A percentile compares a stretch with the other conserved stretches of the same genome.
Conservation (phyloP, 305 asterid species). For the Fraxinus nigra region DNA sequence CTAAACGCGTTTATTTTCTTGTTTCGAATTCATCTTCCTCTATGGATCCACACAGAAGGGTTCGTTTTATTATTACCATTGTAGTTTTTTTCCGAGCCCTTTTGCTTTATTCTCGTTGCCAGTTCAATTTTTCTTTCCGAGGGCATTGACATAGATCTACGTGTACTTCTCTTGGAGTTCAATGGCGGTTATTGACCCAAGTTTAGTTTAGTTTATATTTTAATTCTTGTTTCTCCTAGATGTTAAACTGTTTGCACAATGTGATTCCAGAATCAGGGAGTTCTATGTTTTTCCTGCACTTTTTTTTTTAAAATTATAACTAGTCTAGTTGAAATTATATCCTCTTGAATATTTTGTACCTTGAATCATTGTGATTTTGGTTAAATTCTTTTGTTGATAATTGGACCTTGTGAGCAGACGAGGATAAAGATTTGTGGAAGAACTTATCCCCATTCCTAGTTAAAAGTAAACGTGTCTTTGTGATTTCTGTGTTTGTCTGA, state of each 20-base stretch:
- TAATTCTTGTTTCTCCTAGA: background rate
- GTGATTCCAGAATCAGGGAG: background rate
- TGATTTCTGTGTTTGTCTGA: background rate
- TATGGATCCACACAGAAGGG: slow-evolving; percentile 25
- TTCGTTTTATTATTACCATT: background rate
- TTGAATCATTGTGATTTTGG: background rate
- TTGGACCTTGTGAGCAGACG: background rate
- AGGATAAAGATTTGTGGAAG: background rate
- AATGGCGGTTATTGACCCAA: background rate
- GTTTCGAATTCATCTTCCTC: background rate
- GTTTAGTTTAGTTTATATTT: background rate
- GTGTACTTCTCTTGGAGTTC: background rate
- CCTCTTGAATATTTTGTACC: too few species aligned
- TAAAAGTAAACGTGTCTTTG: background rate
- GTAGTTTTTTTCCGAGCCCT: background rate
- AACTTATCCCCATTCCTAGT: background rate
- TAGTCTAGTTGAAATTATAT: background rate
- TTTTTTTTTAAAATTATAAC: background rate
- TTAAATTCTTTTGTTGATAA: background rate
- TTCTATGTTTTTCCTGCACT: background rate
- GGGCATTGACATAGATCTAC: background rate
- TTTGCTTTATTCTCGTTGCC: background rate
- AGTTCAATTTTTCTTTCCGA: background rate
- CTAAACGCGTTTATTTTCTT: slow-evolving; percentile 1
- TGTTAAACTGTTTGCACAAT: background rate